Evolutionary conservation across 208 protist species (phyloP), one percentile per base, ranked within the genome.

Genomic region (Crithidia expoeki): DNA sequence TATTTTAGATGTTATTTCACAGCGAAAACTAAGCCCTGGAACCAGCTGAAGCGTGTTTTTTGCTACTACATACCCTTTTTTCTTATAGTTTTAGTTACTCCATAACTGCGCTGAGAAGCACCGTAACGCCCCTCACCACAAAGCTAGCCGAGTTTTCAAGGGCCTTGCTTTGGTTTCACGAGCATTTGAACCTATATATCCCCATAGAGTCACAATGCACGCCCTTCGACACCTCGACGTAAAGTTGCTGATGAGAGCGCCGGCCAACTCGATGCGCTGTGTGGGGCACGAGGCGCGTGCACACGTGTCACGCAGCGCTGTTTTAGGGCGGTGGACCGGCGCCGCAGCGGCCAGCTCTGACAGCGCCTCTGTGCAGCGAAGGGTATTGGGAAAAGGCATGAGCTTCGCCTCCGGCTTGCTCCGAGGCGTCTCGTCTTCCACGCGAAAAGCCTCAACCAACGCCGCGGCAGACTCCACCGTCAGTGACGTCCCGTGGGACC

Each of bases 401-500:
- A 72, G 58, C 55, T 93, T 93, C 66, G 88, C 88, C 21, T 85
- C 88, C 16, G 53, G 77, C 6, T 38, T 90, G 16, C 53, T 76
- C 59, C 53, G 74, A 23, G 69, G 65, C 30, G 46, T 42, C 33
- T 63, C 70, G n/a, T 46, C 70, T 11, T 74, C 73, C 4, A 67
- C 57, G 25, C 62, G 60, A 11, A 72, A 19, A 30, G 50, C 72
- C 44, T 68, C 70, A 6, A 69, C 70, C 19, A 76, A 68, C 55
- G 60, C 62, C 38, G 12, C 47, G 6, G 49, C 60, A 11, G 65
- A 65, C 33, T 76, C 78, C 40, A 83, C 79, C 42, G 75, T 84
- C 32, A 73, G 76, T 17, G 85, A 89, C 61, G 86, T 94, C 3
- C 71, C 61, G 52, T 94, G 89, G 86, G 86, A 86, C 58, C 11